Base-by-base conservation (phyloP, 345 rosid genomes). In the Corchorus capsularis region DNA sequence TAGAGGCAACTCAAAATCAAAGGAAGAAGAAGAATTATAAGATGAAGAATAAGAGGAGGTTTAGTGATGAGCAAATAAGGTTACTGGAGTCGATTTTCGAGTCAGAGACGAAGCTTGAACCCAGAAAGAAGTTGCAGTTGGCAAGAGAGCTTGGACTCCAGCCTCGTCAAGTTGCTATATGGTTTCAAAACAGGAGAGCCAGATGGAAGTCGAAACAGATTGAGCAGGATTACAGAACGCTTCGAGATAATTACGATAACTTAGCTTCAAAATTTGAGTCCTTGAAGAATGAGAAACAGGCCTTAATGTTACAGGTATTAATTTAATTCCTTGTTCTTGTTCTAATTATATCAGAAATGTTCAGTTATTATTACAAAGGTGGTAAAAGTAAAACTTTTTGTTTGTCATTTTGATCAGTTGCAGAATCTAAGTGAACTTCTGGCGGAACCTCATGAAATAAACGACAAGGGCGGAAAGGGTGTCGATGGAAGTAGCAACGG, bases 111-210 rank as follows among this genome's bases (percentile, higher is more conserved):
- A 93, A 85, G 83, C 94, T 92, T 0, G 96, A 90, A 50, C 91
- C 98, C 0, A 84, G 84, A 80, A 87, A 83, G 92, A 93, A 93
- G 82, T 62, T 86, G 74, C 84, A 86, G 73, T 39, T 90, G 14
- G 97, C 98, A 2, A 77, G 81, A 69, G 97, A 93, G 77, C 86
- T 93, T 5, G 94, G 89, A 77, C 81, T 93, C 63, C 90, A 91
- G 78, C 97, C 98, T 22, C 89, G 93, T 50, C 98, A 93, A 79
- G 90, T 93, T 43, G 93, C 98, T 69, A 91, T 93, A 75, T 93
- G 98, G 97, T 90, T 93, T 77, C 97, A 93, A 76, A 93, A 93
- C 88, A 87, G 82, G 79, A 85, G 98, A 83, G 97, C 98, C 32
- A 88, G 96, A 60, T 90, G 94, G 94, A 93, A 90, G 75, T 84